Conservation (phyloP, 2,329 filamentous ascomycete genomes). For the Rutstroemia sp. region DNA sequence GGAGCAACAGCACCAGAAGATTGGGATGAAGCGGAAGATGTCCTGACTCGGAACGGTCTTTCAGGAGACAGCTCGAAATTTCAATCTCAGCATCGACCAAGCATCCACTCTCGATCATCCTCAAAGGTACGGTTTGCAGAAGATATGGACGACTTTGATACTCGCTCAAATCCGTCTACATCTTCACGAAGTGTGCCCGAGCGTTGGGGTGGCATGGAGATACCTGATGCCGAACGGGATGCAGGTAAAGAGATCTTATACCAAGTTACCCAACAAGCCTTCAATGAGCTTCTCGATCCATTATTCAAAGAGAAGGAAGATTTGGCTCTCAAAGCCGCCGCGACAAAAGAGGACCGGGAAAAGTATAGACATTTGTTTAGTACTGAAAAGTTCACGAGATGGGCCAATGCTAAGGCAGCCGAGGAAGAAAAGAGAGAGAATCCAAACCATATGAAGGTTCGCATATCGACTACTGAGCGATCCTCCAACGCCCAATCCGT, state of each 20-base stretch:
- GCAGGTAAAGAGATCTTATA: conserved; percentile 71
- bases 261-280: conserved; percentile 82
- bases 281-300: conserved; percentile 84
- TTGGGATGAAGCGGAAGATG: conserved; percentile 55
- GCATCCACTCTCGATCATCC: conserved; percentile 59
- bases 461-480: background rate
- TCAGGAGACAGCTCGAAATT: conserved; percentile 35
- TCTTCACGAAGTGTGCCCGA: conserved; percentile 67
- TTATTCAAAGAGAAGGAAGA: conserved; percentile 80
- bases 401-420: conserved; percentile 19
- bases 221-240: conserved; percentile 74
- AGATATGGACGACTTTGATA: conserved; percentile 61
- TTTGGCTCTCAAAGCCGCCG: conserved; percentile 58
- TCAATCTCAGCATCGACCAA: conserved; percentile 37
- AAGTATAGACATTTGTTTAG: conserved; percentile 45
- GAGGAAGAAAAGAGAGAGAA: conserved; percentile 7
- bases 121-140: conserved; percentile 75
- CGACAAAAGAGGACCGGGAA: conserved; percentile 54
- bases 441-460: background rate
- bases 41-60: conserved; percentile 28
- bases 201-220: conserved; percentile 70
- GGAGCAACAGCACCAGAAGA: conserved; percentile 57
- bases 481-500: background rate
- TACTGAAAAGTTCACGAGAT: conserved; percentile 33
- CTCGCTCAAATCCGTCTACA: conserved; percentile 62